Conservation (phyloP, 768 basidiomycete species). For the Boletus pseudopeckii region DNA sequence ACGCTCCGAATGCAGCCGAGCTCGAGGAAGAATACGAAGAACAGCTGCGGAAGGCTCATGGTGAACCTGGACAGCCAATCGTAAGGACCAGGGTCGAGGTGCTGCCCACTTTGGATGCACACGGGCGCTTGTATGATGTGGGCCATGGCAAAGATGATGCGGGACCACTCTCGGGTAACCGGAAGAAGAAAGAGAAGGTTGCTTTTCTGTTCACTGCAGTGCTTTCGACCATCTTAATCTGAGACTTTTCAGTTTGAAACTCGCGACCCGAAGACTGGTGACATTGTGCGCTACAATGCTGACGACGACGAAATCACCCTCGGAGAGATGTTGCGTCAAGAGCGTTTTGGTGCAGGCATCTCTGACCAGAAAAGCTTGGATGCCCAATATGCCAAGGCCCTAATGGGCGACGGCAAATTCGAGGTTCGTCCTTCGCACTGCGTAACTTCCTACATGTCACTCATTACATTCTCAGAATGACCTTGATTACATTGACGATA, state of each 20-base stretch:
- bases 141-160: slow-evolving; percentile 72
- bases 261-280: slow-evolving; percentile 86
- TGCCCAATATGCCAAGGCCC: slow-evolving; percentile 81
- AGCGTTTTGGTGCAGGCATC: slow-evolving; percentile 84
- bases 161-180: slow-evolving; percentile 57
- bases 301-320: slow-evolving; percentile 87
- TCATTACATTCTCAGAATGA: slow-evolving; percentile 52
- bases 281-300: slow-evolving; percentile 82
- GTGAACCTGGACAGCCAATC: slow-evolving; percentile 36
- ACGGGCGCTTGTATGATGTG: slow-evolving; percentile 86
- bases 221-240: neutral
- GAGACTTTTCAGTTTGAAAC: slow-evolving; percentile 64
- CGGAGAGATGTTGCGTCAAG: slow-evolving; percentile 90
- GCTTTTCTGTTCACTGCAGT: neutral
- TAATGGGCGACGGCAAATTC: slow-evolving; percentile 87
- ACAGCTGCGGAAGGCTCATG: slow-evolving; percentile 52
- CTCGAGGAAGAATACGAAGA: slow-evolving; percentile 86
- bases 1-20: slow-evolving; percentile 66
- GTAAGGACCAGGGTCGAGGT: slow-evolving; percentile 71
- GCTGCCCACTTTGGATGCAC: slow-evolving; percentile 82
- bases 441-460: neutral
- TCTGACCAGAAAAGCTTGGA: slow-evolving; percentile 91
- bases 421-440: slow-evolving; percentile 44
- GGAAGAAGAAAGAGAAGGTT: slow-evolving; percentile 75
- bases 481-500: slow-evolving; percentile 95